Conservation (phyloP, 1,139 yeast genomes). For the Candida pseudocylindracea region DNA sequence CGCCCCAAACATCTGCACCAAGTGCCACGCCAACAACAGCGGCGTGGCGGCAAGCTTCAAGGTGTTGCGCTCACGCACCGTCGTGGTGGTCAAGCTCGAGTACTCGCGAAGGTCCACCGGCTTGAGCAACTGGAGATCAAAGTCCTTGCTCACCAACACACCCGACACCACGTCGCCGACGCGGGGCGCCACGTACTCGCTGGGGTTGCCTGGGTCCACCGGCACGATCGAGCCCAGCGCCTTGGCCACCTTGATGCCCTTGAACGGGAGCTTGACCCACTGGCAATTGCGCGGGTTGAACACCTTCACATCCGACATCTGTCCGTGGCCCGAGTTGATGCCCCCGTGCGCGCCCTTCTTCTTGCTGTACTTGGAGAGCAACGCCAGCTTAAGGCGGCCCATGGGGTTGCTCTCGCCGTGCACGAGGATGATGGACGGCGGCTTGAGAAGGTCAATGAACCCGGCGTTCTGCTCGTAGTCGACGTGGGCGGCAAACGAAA, state of each 20-base stretch:
- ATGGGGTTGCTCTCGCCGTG: conserved; percentile 98
- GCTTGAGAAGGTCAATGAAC: conserved; percentile 73
- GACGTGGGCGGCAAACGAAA: conserved; percentile 97
- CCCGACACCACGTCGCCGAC: conserved; percentile 12
- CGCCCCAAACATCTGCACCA: conserved; percentile 89
- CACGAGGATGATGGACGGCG: conserved; percentile 66
- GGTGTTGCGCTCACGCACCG: conserved; percentile 63
- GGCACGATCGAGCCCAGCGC: conserved; percentile 65
- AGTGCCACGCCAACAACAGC: conserved; percentile 68
- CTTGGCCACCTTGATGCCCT: conserved; percentile 69
- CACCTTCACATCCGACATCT: conserved; percentile 47
- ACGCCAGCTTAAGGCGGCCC: conserved; percentile 91
- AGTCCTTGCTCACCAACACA: conserved; percentile 76
- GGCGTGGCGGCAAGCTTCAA: conserved; percentile 63
- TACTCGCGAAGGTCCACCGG: conserved; percentile 77
- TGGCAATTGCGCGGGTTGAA: conserved; percentile 89
- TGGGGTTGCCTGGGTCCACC: conserved; percentile 14
- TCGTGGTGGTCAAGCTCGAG: conserved; percentile 70
- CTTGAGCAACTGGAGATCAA: conserved; percentile 63
- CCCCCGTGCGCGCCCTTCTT: conserved; percentile 59
- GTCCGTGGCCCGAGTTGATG: no score
- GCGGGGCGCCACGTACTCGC: conserved; percentile 1
- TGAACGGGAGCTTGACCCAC: conserved; percentile 50
- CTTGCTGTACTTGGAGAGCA: conserved; percentile 65
- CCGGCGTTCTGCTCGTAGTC: conserved; percentile 86